Base-by-base conservation (phyloP, 805 yeast genomes). In the Kluyveromyces lactis region DNA sequence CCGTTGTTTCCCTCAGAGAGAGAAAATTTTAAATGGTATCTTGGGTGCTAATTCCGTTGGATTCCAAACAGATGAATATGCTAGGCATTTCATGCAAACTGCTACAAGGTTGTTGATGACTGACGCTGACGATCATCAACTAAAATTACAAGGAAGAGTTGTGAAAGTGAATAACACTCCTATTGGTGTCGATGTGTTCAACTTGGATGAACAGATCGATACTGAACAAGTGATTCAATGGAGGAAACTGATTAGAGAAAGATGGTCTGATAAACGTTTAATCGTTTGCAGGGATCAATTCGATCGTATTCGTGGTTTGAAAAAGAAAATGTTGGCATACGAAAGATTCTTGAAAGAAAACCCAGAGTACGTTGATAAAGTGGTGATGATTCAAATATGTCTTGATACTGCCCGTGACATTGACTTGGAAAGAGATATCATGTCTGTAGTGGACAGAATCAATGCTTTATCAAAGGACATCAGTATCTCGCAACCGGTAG, bases 51-150 rank as follows among this genome's bases (percentile, higher is more conserved):
- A 86, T 55, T 76, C 82, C 42, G 73, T 92, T 33, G 79, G 89
- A 2, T 89, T 92, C 66, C 98, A 92, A 60, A 89, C 90, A 9
- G 79, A 79, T 21, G 98, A 92, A 60, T 90, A 89, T 51, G 94
- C 87, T 18, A 77, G 95, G 53, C 98, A 92, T 62, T 92, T 92
- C 61, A 65, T 84, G 41, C 97, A 90, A 63, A 86, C 97, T 2
- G 79, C 95, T 51, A 85, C 82, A 49, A 69, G 95, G 40, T 67
- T 92, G 26, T 63, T 92, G 26, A 75, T 87, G 48, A 87, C 94
- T 0, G 97, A 90, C 62, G 76, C 83, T n/a, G 75, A 73, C 18
- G 64, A 62, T 38, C 80, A 82, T 24, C 70, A 66, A 29, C 58
- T 84, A n/a, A 68, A 73, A 39, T 79, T 71, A 52, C 70, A 77